Percentiles rank a stretch among this genome's conserved stretches.
phyloP scores from a whole-genome alignment of 345 rosid genomes.

The Aquilaria sinensis region DNA sequence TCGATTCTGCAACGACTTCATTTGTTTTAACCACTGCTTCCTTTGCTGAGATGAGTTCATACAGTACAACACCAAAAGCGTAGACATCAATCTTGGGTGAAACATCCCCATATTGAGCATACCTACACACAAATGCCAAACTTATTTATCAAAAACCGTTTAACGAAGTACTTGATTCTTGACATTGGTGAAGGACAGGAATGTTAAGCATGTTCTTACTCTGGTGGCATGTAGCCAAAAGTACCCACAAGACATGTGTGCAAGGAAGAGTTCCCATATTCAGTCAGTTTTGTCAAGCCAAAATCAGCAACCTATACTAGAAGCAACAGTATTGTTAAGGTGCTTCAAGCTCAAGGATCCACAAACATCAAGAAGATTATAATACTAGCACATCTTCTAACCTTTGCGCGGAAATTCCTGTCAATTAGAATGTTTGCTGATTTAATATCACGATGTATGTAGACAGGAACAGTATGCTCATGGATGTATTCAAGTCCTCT shows the following conservation, averaged over 20 bases:
- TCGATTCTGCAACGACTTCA: slow-evolving; percentile 44
- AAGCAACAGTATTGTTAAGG: background rate
- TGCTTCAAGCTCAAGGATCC: background rate
- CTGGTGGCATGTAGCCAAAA: slow-evolving; percentile 99
- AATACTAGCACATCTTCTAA: slow-evolving; percentile 4
- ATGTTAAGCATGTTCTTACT: slow-evolving; percentile 38
- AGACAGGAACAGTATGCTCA: slow-evolving; percentile 92
- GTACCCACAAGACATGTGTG: slow-evolving; percentile 86
- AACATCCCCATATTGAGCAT: slow-evolving; percentile 77
- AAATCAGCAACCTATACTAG: slow-evolving; percentile 84
- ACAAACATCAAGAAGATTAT: background rate
- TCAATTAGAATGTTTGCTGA: slow-evolving; percentile 92
- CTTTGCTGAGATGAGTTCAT: slow-evolving; percentile 88
- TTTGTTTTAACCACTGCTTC: slow-evolving; percentile 62
- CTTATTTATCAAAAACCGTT: background rate
- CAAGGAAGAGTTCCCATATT: slow-evolving; percentile 59
- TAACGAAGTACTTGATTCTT: background rate
- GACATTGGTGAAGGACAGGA: background rate
- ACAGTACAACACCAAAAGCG: slow-evolving; percentile 94
- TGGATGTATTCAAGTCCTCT: slow-evolving; percentile 97
- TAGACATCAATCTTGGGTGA: slow-evolving; percentile 91
- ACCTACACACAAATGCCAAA: slow-evolving; percentile 29
- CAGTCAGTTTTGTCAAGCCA: slow-evolving; percentile 81
- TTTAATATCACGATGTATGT: slow-evolving; percentile 93
- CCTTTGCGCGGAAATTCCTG: slow-evolving; percentile 81